Evolutionary conservation across 2,329 filamentous ascomycete genomes (phyloP).

Genomic region (Ascochyta fabae): DNA sequence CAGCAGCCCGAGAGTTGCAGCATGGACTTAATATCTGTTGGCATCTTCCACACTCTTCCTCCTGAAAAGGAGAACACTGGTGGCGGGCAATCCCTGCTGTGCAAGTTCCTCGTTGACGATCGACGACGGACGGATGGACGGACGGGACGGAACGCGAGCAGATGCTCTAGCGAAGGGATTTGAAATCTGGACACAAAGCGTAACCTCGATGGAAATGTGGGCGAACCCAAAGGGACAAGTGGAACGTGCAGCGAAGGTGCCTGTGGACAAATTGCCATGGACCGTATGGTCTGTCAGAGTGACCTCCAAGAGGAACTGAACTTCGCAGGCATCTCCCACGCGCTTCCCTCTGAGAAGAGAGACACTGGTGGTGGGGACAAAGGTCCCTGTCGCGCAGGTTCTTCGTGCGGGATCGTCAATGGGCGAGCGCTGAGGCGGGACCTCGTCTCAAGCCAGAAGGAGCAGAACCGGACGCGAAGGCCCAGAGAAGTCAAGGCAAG

Average conservation of each 20-base stretch:
- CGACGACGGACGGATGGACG: constrained; percentile 17
- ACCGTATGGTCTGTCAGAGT: constrained; percentile 30
- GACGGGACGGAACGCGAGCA: constrained; percentile 9
- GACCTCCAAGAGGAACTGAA: constrained; percentile 19
- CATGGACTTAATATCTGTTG: constrained; percentile 32
- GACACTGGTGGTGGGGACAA: constrained; percentile 30
- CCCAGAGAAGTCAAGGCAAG: constrained; percentile 8
- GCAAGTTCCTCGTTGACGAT: constrained; percentile 24
- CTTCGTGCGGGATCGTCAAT: constrained; percentile 26
- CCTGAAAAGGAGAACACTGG: constrained; percentile 27
- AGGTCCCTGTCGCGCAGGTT: constrained; percentile 31
- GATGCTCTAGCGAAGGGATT: constrained; percentile 11
- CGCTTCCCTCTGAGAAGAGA: constrained; percentile 30
- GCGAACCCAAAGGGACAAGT: constrained; percentile 14
- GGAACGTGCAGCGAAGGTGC: constrained; percentile 24
- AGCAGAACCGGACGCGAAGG: constrained; percentile 1
- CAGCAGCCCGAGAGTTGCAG: constrained; percentile 6
- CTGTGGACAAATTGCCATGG: constrained; percentile 31
- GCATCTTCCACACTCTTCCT: constrained; percentile 36
- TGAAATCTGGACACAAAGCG: constrained; percentile 16
- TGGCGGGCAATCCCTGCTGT: constrained; percentile 34
- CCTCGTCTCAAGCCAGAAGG: constrained; percentile 9
- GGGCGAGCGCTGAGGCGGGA: constrained; percentile 17
- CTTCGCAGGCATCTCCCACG: constrained; percentile 38
- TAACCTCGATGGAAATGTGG: constrained; percentile 10